phyloP scores from a whole-genome alignment of 805 yeast species.

The Monosporozyma aquatica region DNA sequence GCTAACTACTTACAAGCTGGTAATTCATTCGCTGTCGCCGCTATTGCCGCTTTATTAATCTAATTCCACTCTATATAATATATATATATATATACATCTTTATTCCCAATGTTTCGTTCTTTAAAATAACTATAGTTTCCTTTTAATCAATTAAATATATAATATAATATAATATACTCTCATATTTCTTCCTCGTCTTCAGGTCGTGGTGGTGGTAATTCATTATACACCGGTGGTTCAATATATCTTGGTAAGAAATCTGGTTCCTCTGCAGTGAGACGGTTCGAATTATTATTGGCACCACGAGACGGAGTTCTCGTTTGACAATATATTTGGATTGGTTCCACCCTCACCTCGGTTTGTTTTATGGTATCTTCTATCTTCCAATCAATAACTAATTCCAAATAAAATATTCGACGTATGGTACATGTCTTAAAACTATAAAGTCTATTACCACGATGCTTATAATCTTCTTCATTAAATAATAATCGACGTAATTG shows the following conservation, averaged over 20 bases:
- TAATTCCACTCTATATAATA: constrained; percentile 7
- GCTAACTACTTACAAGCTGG: constrained; percentile 21
- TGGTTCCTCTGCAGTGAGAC: background rate
- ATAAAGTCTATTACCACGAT: constrained; percentile 27
- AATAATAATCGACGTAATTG: constrained; percentile 17
- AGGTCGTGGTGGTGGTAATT: constrained; percentile 1
- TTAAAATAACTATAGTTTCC: too few relatives aligned
- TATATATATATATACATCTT: background rate
- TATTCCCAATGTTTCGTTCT: too few relatives aligned
- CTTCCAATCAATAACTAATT: constrained; percentile 23
- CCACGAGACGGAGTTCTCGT: too few relatives aligned
- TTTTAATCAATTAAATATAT: too few relatives aligned
- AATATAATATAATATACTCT: too few relatives aligned
- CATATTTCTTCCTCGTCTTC: background rate
- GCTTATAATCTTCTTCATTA: constrained; percentile 27
- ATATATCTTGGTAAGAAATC: constrained; percentile 22
- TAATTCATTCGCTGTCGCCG: constrained; percentile 19
- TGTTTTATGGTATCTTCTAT: constrained; percentile 15
- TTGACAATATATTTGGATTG: constrained; percentile 20
- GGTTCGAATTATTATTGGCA: too few relatives aligned
- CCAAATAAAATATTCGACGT: constrained; percentile 22
- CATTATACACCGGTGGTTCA: constrained; percentile 23
- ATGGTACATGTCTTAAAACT: constrained; percentile 27
- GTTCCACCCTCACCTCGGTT: constrained; percentile 20
- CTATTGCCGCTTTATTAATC: constrained; percentile 24